Base-by-base conservation (phyloP, 371 early-diverging fungal species). In the Rhizopus sp. region DNA sequence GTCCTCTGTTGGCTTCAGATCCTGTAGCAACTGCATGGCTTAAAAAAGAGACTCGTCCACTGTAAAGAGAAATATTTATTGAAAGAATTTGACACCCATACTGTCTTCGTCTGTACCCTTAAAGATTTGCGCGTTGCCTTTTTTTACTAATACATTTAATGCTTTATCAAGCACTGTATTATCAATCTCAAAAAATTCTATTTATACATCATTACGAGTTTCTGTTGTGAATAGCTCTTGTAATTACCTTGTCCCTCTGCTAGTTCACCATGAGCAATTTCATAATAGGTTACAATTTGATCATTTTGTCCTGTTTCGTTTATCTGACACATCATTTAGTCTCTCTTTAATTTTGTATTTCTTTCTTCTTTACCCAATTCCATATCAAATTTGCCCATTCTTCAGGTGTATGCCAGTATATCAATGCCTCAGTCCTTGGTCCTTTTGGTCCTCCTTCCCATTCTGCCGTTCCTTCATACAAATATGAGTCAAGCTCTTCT, bases 361-460 rank as follows among this genome's bases (percentile, higher is more conserved):
- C 3, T n/a, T 10, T 13, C 1, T 3, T 40, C 53, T 60, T 72
- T 68, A 92, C 95, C 94, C 93, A 94, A 55, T 81, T 73, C 63
- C 85, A 84, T 13, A 95, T 84, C 59, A 89, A 57, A 31, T 77
- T 60, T 0, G 93, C 94, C 96, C 96, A 95, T 49, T 92, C 93
- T 35, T 92, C 93, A 7, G 93, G 94, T 68, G 86, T 92, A 60
- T 88, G 83, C 95, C 95, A 94, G 60, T 86, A 89, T 7, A 95
- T 72, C 15, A 88, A 72, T 12, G 88, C 91, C 15, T 82, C 70
- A 29, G 75, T 70, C 60, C 86, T 86, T 15, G 61, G 41, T 6
- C 70, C 66, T 52, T 82, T 75, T 37, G 75, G 61, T 32, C 78
- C 70, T n/a, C 58, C 58, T 34, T 82, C 87, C 94, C 94, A 94